Evolutionary conservation across 1,284 basidiomycete genomes (phyloP).

Genomic region (Heliocybe sulcata): DNA sequence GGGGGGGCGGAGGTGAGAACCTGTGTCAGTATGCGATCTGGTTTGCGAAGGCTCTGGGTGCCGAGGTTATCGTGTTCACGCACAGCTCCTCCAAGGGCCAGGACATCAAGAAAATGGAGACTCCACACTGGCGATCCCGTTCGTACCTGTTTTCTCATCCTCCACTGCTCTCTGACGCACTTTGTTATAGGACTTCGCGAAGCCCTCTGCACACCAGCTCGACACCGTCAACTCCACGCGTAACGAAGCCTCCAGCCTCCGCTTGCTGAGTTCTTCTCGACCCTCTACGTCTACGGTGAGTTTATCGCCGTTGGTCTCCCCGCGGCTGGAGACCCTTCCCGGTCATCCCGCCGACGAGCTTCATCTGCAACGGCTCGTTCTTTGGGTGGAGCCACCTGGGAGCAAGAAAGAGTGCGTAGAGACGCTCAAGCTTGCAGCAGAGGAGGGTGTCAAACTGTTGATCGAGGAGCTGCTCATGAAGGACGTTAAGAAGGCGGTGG

Average conservation of each 20-base stretch:
- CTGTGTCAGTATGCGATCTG: slow-evolving; percentile 47
- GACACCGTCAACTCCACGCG: slow-evolving; percentile 57
- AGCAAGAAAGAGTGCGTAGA: slow-evolving; percentile 53
- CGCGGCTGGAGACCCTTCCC: slow-evolving; percentile 30
- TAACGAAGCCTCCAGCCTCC: slow-evolving; percentile 23
- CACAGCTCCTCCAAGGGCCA: slow-evolving; percentile 53
- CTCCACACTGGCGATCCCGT: slow-evolving; percentile 33
- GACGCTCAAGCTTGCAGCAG: slow-evolving; percentile 54
- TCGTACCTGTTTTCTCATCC: not conserved
- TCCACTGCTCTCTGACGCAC: not conserved
- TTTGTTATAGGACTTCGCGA: not conserved
- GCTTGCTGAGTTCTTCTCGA: slow-evolving; percentile 31
- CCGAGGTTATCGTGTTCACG: slow-evolving; percentile 63
- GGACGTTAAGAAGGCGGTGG: slow-evolving; percentile 45
- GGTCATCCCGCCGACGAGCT: slow-evolving; percentile 23
- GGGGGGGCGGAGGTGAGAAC: slow-evolving; percentile 40
- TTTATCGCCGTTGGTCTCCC: slow-evolving; percentile 51
- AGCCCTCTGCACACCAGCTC: slow-evolving; percentile 17
- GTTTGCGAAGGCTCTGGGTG: slow-evolving; percentile 51
- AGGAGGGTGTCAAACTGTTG: slow-evolving; percentile 45
- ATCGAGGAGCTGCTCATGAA: slow-evolving; percentile 52
- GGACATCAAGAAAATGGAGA: slow-evolving; percentile 61
- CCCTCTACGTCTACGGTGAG: slow-evolving; percentile 44
- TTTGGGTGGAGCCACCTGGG: slow-evolving; percentile 43
- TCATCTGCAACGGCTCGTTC: slow-evolving; percentile 30